Base-by-base conservation (phyloP, 108 stramenopile species). In the Fistulifera solaris region DNA sequence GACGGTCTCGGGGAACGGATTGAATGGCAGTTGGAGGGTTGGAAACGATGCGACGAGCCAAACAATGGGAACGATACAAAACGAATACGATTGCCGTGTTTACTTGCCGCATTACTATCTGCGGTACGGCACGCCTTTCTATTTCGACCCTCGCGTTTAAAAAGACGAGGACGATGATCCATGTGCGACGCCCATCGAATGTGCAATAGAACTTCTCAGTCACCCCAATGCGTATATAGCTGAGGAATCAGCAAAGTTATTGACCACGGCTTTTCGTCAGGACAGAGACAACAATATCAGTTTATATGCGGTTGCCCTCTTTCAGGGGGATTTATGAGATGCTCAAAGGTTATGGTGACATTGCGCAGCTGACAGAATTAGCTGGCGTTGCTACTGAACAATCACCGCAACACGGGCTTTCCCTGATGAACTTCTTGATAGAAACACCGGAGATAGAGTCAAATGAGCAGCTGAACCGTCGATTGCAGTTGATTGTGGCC, bases 171-270 rank as follows among this genome's bases (percentile, higher is more conserved):
- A 66, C 15, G 55, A 40, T 25, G 46, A 66, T 38, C 21, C 26
- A 0, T 31, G 59, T 21, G 70, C 67, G 38, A 68, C 64, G 62
- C 54, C 74, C 1, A 48, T 78, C 2, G 57, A 62, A n/a, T 65
- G 56, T 46, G 67, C 52, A n/a, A 62, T 79, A 38, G 67, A 64
- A 54, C 59, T 75, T 11, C 17, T 79, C 12, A 63, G 71, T 11
- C 73, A 75, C 27, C 17, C 45, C 21, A 48, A 73, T 31, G n/a
- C 18, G 10, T 38, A 25, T 2, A 62, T 77, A 38, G 64, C 48
- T 2, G 43, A 27, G 16, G 65, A 58, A 24, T 68, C 76, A 3
- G 58, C 71, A 1, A 52, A 63, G 0, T 40, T 77, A 19, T 48
- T 77, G 6, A 45, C 7, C 44, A 45, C 44, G 3, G 21, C 44